phyloP scores from a whole-genome alignment of 2,329 filamentous ascomycete species.

The Pseudogymnoascus sp. region DNA sequence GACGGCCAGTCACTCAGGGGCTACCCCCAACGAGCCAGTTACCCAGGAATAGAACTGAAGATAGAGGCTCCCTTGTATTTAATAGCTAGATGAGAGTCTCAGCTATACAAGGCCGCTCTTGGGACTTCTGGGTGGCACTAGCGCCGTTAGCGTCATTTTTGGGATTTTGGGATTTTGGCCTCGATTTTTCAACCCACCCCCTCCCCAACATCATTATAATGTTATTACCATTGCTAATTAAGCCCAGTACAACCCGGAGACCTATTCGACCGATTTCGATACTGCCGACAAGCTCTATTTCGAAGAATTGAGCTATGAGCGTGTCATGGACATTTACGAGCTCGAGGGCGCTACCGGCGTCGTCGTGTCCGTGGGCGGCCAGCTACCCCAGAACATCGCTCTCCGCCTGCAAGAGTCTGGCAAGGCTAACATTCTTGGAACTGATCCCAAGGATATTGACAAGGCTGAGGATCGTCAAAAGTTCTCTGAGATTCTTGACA shows the following conservation, averaged over 20 bases:
- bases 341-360: conserved; percentile 79
- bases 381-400: conserved; percentile 96
- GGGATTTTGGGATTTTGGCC: conserved; percentile 7
- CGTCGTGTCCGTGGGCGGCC: conserved; percentile 91
- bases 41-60: not conserved
- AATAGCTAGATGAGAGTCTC: not conserved
- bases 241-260: conserved; percentile 62
- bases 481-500: conserved; percentile 95
- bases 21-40: not conserved
- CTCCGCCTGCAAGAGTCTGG: conserved; percentile 88
- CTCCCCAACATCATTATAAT: not conserved
- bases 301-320: conserved; percentile 92
- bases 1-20: not conserved
- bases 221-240: conserved; percentile 13
- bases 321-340: conserved; percentile 98
- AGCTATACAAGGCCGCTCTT: not conserved
- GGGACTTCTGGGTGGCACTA: not conserved
- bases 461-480: conserved; percentile 97
- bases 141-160: not conserved
- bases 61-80: not conserved
- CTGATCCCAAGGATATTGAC: conserved; percentile 90
- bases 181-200: conserved; percentile 4
- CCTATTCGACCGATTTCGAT: conserved; percentile 78
- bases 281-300: conserved; percentile 90
- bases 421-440: conserved; percentile 84